Evolutionary conservation across 129 eudicot genomes (phyloP), one percentile per base, ranked within the genome.

Genomic region (Tagetes patula): DNA sequence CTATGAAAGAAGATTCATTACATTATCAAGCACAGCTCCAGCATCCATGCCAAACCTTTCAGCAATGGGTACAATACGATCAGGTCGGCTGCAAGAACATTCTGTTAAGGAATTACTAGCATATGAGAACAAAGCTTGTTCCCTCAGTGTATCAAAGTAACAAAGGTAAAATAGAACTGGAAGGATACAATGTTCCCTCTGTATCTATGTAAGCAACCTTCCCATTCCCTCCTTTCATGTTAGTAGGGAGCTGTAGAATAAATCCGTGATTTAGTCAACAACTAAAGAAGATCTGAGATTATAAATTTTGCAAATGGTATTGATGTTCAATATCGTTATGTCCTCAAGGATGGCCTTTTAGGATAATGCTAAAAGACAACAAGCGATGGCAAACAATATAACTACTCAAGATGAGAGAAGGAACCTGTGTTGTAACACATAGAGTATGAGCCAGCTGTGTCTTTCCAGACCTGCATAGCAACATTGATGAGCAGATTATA

Each of bases 1-100:
- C 32, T 64, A 40, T 38, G 46, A 43, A 77, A 68, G 75, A 54
- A 43, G 63, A 42, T 50, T 72, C 8, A n/a, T 84, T 83, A 94
- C 99, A 78, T 94, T 94, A 82, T 94, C 99, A 42, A 94, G 91
- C 14, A 90, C 99, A 69, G 99, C 99, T 81, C 96, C 99, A 33
- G 99, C 75, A 79, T 94, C 99, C 99, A 94, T 94, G 47, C 97
- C 99, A 83, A 94, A 90, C 71, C 97, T 83, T 85, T 94, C 99
- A 83, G 97, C 99, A 73, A 94, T 94, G n/a, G 99, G 97, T 47
- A 94, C 92, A 49, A 94, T 88, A 55, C 96, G 86, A 75, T 94
- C 99, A 53, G 99, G 97, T 68, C 97, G 99, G 84, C 97, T 94
- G 80, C 47, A 69, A 72, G 59, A 62, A 41, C 58, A 45, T 45